Conservation (phyloP, 208 protist species). For the Leishmania aethiopica region DNA sequence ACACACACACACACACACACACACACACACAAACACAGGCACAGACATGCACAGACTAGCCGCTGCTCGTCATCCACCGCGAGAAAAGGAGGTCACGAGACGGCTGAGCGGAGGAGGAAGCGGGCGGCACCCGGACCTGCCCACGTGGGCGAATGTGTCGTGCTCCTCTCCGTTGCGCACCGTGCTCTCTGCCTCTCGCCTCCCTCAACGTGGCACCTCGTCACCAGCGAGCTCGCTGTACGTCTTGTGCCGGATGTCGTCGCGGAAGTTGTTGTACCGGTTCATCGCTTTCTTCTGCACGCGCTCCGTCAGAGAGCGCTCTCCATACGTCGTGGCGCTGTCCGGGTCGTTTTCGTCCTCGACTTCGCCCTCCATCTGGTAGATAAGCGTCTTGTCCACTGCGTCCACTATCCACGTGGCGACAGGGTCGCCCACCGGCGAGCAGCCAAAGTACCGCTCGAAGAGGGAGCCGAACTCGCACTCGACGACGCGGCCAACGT, state of each 20-base stretch:
- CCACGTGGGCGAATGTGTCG: neutral
- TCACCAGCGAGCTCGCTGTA: constrained; percentile 77
- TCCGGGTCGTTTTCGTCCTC: constrained; percentile 92
- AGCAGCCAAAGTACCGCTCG: constrained; percentile 62
- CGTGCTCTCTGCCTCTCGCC: neutral
- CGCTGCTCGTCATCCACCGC: neutral
- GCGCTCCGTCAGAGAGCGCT: constrained; percentile 76
- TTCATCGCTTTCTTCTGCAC: constrained; percentile 94
- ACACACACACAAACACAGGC: neutral
- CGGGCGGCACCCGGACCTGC: neutral
- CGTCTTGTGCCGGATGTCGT: constrained; percentile 79
- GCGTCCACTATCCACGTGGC: constrained; percentile 75
- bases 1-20: too few species aligned
- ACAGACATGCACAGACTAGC: neutral
- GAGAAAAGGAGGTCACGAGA: neutral
- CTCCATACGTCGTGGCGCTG: constrained; percentile 85
- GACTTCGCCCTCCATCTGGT: constrained; percentile 86
- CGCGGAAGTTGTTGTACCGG: constrained; percentile 81
- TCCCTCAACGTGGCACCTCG: constrained; percentile 63
- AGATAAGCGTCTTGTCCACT: constrained; percentile 77
- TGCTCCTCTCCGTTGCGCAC: neutral
- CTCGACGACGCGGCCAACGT: constrained; percentile 42
- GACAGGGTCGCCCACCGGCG: constrained; percentile 64
- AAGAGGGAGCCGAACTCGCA: constrained; percentile 70
- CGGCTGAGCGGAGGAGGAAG: neutral